Base-by-base conservation (phyloP, 2,329 filamentous ascomycete genomes). In the Fusarium neocosmosporiellum region DNA sequence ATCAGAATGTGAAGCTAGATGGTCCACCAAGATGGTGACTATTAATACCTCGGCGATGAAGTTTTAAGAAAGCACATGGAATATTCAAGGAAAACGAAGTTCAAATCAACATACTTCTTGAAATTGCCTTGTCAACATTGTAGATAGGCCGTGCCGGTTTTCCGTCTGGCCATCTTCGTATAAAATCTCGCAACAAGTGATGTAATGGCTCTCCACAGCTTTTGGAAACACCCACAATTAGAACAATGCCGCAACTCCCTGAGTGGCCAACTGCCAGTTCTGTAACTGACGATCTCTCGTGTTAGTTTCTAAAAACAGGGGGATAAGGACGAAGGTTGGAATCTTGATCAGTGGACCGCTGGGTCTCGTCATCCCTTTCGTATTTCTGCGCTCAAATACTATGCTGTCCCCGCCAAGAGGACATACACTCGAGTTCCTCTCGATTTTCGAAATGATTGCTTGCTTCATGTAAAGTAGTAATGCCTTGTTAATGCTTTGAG, bases 201-300 rank as follows among this genome's bases (percentile, higher is more conserved):
- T 62, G 59, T 62, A 62, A 62, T 62, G 34, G n/a, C 46, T 33
- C 59, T 62, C 59, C 59, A 54, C 36, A 62, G 27, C 46, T 33
- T 3, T 34, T 20, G 43, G 9, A 20, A 39, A 53, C 59, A 54
- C 24, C 59, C 59, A 54, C 34, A 41, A 31, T 27, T 54, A 39
- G 24, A n/a, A 22, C 14, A 22, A 54, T 37, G 27, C 46, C 11
- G 20, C 46, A 41, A 41, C 14, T n/a, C 18, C 27, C 59, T 62
- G 27, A 55, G 8, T 55, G 59, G 59, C 7, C 34, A 24, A 55
- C 43, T n/a, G 13, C 18, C 16, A 41, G 18, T 11, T 54, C 33
- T 33, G 59, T 62, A 33, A 39, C 59, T 41, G 46, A n/a, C 33
- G 34, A 55, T 54, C 46, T 24, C 34, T 36, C 39, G 46, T 36